Percentiles rank a stretch among this genome's conserved stretches.
phyloP scores from a whole-genome alignment of 176 grass and related monocot genomes.

The Oryza coarctata region DNA sequence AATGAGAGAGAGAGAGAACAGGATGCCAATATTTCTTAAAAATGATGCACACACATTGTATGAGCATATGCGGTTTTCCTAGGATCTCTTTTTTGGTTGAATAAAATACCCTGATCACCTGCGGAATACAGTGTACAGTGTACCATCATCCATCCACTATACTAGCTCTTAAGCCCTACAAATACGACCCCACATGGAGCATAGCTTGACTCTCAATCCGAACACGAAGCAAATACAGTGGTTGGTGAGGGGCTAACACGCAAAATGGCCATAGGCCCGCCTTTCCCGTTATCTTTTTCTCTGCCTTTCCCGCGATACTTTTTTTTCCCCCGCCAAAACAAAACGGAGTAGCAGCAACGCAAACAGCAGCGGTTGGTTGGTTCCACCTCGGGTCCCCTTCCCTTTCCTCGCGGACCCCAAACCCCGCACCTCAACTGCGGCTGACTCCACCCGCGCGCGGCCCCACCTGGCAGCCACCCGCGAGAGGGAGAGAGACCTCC shows the following conservation, averaged over 20 bases:
- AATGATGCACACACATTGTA: too few species aligned
- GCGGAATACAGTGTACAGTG: too few species aligned
- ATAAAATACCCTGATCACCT: too few species aligned
- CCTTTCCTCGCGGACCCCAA: constrained; percentile 51
- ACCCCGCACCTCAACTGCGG: constrained; percentile 3
- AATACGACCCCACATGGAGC: too few species aligned
- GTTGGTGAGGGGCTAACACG: background rate
- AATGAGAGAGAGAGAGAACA: background rate
- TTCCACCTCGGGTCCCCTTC: background rate
- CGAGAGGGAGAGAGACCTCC: too few species aligned
- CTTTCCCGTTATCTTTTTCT: too few species aligned
- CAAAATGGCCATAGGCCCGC: background rate
- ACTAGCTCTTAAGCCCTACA: too few species aligned
- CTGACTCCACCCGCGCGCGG: constrained; percentile 1
- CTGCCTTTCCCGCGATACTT: background rate
- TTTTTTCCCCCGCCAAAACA: constrained; percentile 45
- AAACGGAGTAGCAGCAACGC: background rate
- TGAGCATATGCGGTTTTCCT: too few species aligned
- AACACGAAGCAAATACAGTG: too few species aligned
- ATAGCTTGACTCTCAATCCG: too few species aligned
- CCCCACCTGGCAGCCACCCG: background rate
- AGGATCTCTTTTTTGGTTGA: too few species aligned
- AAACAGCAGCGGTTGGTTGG: background rate
- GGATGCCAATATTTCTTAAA: background rate
- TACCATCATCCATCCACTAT: too few species aligned